phyloP scores from a whole-genome alignment of 106 monocot genomes.

The Iris macrosiphon region DNA sequence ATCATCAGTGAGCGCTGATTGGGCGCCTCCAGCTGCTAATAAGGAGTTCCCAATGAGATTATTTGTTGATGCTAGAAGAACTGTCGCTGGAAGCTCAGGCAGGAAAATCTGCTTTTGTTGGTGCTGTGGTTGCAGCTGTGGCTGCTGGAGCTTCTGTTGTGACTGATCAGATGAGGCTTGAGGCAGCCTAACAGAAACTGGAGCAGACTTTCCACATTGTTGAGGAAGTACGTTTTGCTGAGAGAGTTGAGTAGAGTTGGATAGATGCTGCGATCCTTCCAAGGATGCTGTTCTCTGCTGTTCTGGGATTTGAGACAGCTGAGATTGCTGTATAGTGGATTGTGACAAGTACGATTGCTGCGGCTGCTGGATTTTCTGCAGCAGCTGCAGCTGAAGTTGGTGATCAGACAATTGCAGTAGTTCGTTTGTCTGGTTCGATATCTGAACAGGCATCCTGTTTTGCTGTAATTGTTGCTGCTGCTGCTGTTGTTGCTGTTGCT shows the following conservation, averaged over 20 bases:
- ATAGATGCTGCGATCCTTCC: slow-evolving; percentile 33
- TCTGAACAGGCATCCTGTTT: slow-evolving; percentile 33
- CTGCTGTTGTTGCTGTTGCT: slow-evolving; percentile 22
- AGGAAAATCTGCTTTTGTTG: too few species aligned
- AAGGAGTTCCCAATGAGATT: slow-evolving; percentile 29
- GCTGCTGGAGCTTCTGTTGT: slow-evolving; percentile 36
- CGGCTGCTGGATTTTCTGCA: slow-evolving; percentile 65
- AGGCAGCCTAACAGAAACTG: slow-evolving; percentile 4
- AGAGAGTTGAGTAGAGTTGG: slow-evolving; percentile 28
- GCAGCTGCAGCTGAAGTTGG: slow-evolving; percentile 54
- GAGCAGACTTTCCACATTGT: slow-evolving; percentile 23
- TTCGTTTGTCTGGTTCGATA: slow-evolving; percentile 32
- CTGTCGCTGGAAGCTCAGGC: slow-evolving; percentile 23
- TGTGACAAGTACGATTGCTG: slow-evolving; percentile 49
- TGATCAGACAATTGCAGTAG: slow-evolving; percentile 49
- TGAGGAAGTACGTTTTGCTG: slow-evolving; percentile 31
- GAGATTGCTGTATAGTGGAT: slow-evolving; percentile 34
- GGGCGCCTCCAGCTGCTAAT: slow-evolving; percentile 29
- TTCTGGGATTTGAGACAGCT: slow-evolving; percentile 43
- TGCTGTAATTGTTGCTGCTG: slow-evolving; percentile 48
- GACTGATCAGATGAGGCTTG: slow-evolving; percentile 26
- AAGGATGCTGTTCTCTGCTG: slow-evolving; percentile 38
- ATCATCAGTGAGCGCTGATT: slow-evolving; percentile 53
- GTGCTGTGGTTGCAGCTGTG: slow-evolving; percentile 28
- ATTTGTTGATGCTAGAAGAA: slow-evolving; percentile 12